phyloP scores from a whole-genome alignment of 805 yeast genomes.

The Kuraishia ogatae region DNA sequence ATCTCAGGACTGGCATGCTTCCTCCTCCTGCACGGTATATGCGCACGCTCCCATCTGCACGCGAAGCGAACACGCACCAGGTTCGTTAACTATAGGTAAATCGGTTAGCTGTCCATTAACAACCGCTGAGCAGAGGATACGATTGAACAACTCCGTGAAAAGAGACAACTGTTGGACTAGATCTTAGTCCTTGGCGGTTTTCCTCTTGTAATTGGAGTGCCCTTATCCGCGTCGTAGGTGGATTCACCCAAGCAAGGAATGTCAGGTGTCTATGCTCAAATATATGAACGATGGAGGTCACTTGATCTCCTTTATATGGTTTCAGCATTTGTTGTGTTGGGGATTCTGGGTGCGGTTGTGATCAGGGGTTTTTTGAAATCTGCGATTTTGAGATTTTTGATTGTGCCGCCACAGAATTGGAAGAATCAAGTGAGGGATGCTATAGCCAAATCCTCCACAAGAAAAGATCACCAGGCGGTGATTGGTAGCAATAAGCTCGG shows the following conservation, averaged over 20 bases:
- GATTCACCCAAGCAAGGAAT: neutral
- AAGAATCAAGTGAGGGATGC: neutral
- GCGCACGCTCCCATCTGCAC: too few species aligned
- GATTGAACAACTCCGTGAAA: too few species aligned
- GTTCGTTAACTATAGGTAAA: too few species aligned
- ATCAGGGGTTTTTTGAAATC: neutral
- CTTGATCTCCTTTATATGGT: neutral
- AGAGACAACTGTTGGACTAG: too few species aligned
- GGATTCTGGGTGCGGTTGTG: neutral
- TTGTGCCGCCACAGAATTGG: constrained; percentile 1
- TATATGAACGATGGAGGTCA: neutral
- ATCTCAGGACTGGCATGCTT: too few species aligned
- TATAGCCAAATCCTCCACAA: neutral
- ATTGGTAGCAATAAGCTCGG: constrained; percentile 11
- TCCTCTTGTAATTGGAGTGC: too few species aligned
- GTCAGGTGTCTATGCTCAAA: neutral
- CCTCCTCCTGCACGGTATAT: too few species aligned
- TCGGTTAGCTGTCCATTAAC: too few species aligned
- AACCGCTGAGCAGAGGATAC: too few species aligned
- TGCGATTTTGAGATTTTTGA: neutral
- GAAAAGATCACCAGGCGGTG: neutral
- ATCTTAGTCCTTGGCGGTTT: too few species aligned
- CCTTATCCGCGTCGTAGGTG: too few species aligned
- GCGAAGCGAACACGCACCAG: too few species aligned
- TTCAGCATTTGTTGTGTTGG: neutral